phyloP scores from a whole-genome alignment of 495 filamentous ascomycete genomes.

The Bryoglossum gracile region DNA sequence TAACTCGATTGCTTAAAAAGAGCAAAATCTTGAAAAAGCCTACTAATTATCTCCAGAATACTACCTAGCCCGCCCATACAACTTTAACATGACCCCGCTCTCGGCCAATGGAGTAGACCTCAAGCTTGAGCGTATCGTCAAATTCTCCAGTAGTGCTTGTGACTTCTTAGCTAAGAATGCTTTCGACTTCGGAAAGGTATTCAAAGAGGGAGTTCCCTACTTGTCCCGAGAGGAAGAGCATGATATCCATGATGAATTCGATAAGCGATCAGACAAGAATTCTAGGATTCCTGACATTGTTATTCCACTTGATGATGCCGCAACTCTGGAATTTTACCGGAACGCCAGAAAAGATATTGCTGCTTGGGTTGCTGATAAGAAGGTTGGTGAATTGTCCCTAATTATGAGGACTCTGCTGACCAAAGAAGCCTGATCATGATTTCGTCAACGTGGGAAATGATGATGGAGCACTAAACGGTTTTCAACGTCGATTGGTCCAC shows the following conservation, averaged over 20 bases:
- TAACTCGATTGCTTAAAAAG: too few species aligned
- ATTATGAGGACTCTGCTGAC: constrained; percentile 23
- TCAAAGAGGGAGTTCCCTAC: constrained; percentile 57
- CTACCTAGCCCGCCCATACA: constrained; percentile 62
- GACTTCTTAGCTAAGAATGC: constrained; percentile 54
- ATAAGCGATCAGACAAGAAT: constrained; percentile 30
- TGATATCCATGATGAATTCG: constrained; percentile 31
- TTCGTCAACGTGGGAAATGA: constrained; percentile 33
- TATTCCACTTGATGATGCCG: constrained; percentile 45
- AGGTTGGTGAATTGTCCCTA: constrained; percentile 8
- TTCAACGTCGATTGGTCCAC: constrained; percentile 60
- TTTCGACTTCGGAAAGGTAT: constrained; percentile 55
- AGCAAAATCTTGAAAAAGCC: too few species aligned
- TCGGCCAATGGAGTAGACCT: constrained; percentile 23
- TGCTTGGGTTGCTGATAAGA: constrained; percentile 34
- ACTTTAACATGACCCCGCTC: constrained; percentile 55
- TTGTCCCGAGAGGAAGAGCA: constrained; percentile 59
- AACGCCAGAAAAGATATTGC: constrained; percentile 42
- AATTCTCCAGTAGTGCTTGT: constrained; percentile 41
- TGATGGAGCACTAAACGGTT: constrained; percentile 27
- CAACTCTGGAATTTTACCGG: constrained; percentile 49
- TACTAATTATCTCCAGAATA: constrained; percentile 28
- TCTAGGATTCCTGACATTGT: constrained; percentile 35
- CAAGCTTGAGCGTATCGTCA: constrained; percentile 30
- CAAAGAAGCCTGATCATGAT: constrained; percentile 19